Percentiles rank a stretch among this genome's conserved stretches.
Conservation (phyloP, 106 monocot species). For the Phalaenopsis equestris region DNA sequence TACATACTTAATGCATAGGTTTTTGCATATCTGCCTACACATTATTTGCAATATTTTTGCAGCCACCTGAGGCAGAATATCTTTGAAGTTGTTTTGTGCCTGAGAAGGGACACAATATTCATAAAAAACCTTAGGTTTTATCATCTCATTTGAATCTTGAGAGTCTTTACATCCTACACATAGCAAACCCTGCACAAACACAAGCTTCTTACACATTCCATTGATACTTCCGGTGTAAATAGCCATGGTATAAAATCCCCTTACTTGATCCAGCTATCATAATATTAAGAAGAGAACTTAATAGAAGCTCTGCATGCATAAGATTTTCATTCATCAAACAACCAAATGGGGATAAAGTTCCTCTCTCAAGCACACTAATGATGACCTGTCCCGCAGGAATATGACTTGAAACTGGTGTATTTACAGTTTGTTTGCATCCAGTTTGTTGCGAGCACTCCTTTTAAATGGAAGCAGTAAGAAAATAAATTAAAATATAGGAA, state of each 20-base stretch:
- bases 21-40: background rate
- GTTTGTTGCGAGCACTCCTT: background rate
- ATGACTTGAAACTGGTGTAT: too few species aligned
- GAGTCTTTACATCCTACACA: background rate
- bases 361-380: too few species aligned
- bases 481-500: background rate
- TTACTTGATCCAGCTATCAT: too few species aligned
- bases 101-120: background rate
- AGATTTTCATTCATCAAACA: too few species aligned
- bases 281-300: too few species aligned
- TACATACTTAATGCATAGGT: background rate
- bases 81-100: background rate
- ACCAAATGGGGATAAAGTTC: too few species aligned
- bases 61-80: background rate
- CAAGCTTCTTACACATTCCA: background rate
- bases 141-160: background rate
- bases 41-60: background rate
- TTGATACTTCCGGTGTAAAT: background rate
- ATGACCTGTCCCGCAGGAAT: too few species aligned
- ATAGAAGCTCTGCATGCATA: too few species aligned
- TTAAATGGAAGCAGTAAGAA: background rate
- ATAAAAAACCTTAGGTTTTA: background rate
- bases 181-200: background rate
- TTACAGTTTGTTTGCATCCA: background rate
- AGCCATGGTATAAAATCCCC: background rate